Conservation (phyloP, 352 stramenopile species). For the Phytopythium boreale region DNA sequence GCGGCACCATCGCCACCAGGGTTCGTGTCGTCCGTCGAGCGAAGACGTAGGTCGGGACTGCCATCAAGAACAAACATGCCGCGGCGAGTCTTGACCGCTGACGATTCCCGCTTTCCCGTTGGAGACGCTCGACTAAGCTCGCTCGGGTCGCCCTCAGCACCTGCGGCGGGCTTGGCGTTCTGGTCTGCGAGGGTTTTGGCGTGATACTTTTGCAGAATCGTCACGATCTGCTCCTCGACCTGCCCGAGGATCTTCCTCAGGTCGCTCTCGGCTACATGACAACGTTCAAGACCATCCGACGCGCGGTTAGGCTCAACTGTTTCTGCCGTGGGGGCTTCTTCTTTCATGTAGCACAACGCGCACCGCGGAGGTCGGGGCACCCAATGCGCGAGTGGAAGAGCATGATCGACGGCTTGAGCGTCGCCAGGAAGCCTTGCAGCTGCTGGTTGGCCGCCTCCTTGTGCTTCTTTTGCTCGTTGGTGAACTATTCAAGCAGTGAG, state of each 20-base stretch:
- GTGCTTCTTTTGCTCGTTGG: constrained; percentile 70
- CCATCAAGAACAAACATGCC: not conserved
- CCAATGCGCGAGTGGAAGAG: constrained; percentile 68
- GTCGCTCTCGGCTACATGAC: constrained; percentile 42
- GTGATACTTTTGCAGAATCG: constrained; percentile 62
- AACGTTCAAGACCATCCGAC: too few species aligned
- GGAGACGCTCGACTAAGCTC: not conserved
- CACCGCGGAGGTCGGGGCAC: constrained; percentile 65
- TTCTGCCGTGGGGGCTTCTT: too few species aligned
- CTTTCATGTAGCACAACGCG: constrained; percentile 1
- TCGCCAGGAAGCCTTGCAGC: constrained; percentile 60
- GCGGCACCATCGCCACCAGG: not conserved
- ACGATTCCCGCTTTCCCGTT: not conserved
- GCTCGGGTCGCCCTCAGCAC: not conserved
- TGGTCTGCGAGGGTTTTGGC: constrained; percentile 51
- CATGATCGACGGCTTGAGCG: constrained; percentile 59
- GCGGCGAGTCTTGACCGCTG: not conserved
- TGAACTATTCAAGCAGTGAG: constrained; percentile 15
- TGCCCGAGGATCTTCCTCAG: constrained; percentile 75
- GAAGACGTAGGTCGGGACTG: not conserved
- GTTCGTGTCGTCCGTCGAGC: not conserved
- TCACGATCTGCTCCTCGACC: constrained; percentile 73
- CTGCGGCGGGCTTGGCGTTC: constrained; percentile 18
- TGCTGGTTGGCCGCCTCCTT: constrained; percentile 73
- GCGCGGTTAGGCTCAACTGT: too few species aligned